These are phyloP conservation scores for Pythium coloratum DNA, from an alignment of 352 stramenopile species.

Conservation along the genomic window DNA sequence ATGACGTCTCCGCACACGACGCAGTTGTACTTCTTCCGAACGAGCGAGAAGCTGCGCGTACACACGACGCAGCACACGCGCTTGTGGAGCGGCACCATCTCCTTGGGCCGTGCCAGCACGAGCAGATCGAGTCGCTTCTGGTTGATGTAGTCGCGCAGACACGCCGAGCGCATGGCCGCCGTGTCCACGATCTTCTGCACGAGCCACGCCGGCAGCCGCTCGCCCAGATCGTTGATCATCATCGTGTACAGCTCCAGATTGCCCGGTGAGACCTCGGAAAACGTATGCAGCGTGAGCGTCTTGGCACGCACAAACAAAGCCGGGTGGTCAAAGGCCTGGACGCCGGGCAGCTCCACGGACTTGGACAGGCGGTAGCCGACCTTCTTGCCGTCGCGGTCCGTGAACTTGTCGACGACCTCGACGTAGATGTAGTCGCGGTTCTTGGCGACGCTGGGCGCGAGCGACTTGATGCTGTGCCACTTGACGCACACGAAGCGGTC, in stretches of 20 bases:
- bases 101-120: slow-evolving; percentile 59
- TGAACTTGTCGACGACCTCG: slow-evolving; percentile 80
- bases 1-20: slow-evolving; percentile 79
- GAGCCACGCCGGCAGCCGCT: slow-evolving; percentile 74
- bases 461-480: slow-evolving; percentile 76
- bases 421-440: slow-evolving; percentile 85
- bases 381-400: slow-evolving; percentile 53
- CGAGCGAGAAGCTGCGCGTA: slow-evolving; percentile 81
- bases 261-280: slow-evolving; percentile 50
- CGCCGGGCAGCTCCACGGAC: slow-evolving; percentile 66
- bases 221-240: slow-evolving; percentile 81
- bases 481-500: slow-evolving; percentile 83
- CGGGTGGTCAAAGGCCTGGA: slow-evolving; percentile 43
- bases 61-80: slow-evolving; percentile 81
- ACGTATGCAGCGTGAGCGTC: slow-evolving; percentile 76
- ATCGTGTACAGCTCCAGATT: slow-evolving; percentile 78
- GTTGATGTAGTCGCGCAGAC: slow-evolving; percentile 76
- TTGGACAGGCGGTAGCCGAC: slow-evolving; percentile 77
- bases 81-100: slow-evolving; percentile 70
- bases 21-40: slow-evolving; percentile 87
- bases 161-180: slow-evolving; percentile 71
- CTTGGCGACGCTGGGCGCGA: slow-evolving; percentile 71
- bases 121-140: slow-evolving; percentile 72
- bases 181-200: slow-evolving; percentile 84
- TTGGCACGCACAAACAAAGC: slow-evolving; percentile 69